Conservation (phyloP, 345 rosid species). For the Hibiscus tridactylites region DNA sequence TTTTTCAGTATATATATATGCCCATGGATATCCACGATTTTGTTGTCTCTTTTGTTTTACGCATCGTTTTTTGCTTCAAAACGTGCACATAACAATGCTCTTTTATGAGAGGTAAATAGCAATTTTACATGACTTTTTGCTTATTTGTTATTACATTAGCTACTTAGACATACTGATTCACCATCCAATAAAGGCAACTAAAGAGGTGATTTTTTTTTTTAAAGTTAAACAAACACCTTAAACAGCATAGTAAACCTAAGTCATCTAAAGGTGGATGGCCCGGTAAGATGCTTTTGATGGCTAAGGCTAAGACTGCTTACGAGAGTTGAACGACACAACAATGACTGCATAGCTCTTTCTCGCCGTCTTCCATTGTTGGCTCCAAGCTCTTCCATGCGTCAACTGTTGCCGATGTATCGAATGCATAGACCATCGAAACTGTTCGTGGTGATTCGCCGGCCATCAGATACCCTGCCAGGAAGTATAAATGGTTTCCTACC, state of each 20-base stretch:
- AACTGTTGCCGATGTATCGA: constrained; percentile 27
- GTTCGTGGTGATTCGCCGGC: constrained; percentile 11
- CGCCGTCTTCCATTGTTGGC: constrained; percentile 2
- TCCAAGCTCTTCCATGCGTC: constrained; percentile 39
- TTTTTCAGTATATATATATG: too few relatives aligned
- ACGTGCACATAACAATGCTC: too few relatives aligned
- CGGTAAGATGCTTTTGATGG: neutral
- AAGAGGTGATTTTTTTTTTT: neutral
- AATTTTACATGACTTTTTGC: too few relatives aligned
- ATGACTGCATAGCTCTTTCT: constrained; percentile 3
- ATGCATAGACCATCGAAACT: constrained; percentile 25
- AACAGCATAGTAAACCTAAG: neutral
- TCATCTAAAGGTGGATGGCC: too few relatives aligned
- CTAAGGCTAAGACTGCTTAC: neutral
- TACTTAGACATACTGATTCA: neutral
- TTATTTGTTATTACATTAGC: neutral
- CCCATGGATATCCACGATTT: too few relatives aligned
- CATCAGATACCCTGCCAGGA: constrained; percentile 34
- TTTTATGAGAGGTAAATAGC: too few relatives aligned
- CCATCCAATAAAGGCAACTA: neutral
- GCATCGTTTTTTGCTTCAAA: too few relatives aligned
- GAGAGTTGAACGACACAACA: constrained; percentile 2
- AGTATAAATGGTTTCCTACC: constrained; percentile 31
- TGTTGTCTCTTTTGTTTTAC: too few relatives aligned
- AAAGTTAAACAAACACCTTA: neutral